Conservation (phyloP, 2,329 filamentous ascomycete species). For the Neoscytalidium dimidiatum region DNA sequence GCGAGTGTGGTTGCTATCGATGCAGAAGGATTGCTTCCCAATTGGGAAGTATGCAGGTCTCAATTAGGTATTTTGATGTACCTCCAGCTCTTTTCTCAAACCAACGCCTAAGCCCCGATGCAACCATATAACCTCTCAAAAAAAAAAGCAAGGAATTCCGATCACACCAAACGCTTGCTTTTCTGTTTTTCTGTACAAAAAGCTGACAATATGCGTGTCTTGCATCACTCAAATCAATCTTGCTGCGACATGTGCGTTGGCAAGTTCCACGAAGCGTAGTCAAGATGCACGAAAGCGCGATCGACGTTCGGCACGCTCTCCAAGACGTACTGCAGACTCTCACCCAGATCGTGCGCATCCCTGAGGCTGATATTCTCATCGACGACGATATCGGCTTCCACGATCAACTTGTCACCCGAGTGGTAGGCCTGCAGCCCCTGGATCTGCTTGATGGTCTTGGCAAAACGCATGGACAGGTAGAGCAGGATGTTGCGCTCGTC, state of each 20-base stretch:
- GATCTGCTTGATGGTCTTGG: constrained; percentile 81
- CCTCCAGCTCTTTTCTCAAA: neutral
- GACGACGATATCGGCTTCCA: constrained; percentile 81
- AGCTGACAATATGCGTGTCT: neutral
- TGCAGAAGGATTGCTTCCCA: neutral
- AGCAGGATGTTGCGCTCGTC: constrained; percentile 83
- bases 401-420: constrained; percentile 80
- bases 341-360: constrained; percentile 78
- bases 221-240: too few species aligned
- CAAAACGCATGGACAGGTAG: constrained; percentile 92
- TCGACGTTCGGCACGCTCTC: constrained; percentile 79
- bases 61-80: neutral
- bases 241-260: constrained; percentile 54
- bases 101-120: neutral
- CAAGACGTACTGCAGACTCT: constrained; percentile 79
- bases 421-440: constrained; percentile 85
- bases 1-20: neutral
- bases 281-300: constrained; percentile 55
- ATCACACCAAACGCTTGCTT: neutral
- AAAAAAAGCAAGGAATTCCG: neutral
- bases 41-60: neutral
- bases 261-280: constrained; percentile 53
- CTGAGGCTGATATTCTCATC: constrained; percentile 73
- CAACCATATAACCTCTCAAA: neutral
- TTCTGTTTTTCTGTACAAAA: neutral